Percentiles rank a stretch among this genome's conserved stretches.
These are phyloP conservation scores for Hypoxylon trugodes DNA, from an alignment of 495 filamentous ascomycete species.

Conservation along the genomic window DNA sequence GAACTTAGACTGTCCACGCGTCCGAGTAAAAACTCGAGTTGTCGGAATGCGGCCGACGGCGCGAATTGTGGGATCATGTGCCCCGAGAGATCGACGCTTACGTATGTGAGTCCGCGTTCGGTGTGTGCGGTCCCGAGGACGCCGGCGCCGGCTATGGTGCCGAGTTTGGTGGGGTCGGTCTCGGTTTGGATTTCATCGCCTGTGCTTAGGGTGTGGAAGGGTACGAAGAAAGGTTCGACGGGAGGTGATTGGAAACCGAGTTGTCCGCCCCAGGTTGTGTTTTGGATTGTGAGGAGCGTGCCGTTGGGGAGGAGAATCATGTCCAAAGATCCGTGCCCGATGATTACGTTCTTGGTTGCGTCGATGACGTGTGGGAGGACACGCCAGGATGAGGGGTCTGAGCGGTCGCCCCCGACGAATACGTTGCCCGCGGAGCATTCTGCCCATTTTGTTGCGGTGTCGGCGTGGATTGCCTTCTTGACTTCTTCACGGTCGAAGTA, in stretches of 20 bases:
- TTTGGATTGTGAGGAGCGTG: slow-evolving; percentile 78
- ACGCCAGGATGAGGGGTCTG: slow-evolving; percentile 60
- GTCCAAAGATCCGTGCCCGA: slow-evolving; percentile 73
- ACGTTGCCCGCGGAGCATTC: slow-evolving; percentile 65
- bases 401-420: slow-evolving; percentile 65
- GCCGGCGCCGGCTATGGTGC: slow-evolving; percentile 41
- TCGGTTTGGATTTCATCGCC: slow-evolving; percentile 28
- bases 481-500: slow-evolving; percentile 87
- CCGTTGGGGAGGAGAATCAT: slow-evolving; percentile 72
- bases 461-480: slow-evolving; percentile 75
- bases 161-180: slow-evolving; percentile 31
- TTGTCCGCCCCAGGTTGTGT: slow-evolving; percentile 81
- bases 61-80: slow-evolving; percentile 49
- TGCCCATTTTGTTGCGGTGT: slow-evolving; percentile 63
- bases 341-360: slow-evolving; percentile 71
- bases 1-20: slow-evolving; percentile 45
- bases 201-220: slow-evolving; percentile 60
- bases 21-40: slow-evolving; percentile 50
- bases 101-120: slow-evolving; percentile 50
- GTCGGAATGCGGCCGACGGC: slow-evolving; percentile 48
- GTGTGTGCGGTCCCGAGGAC: slow-evolving; percentile 47
- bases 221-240: slow-evolving; percentile 69
- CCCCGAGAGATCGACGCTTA: slow-evolving; percentile 45
- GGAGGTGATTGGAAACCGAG: slow-evolving; percentile 74
- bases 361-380: slow-evolving; percentile 78